Base-by-base conservation (phyloP, 306 rosid species). In the Corylus heterophylla region DNA sequence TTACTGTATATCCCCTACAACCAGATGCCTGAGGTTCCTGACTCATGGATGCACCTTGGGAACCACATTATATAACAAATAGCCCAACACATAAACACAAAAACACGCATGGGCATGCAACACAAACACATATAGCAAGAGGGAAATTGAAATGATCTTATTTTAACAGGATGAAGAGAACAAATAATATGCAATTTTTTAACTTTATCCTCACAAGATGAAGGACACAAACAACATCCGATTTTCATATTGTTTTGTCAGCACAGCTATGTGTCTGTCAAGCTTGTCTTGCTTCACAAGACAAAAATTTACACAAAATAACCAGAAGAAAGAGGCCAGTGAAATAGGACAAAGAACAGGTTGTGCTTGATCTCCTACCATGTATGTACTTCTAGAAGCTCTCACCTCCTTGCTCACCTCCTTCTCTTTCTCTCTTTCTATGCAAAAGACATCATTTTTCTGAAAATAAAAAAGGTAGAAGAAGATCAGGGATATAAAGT, bases 341-440 rank as follows among this genome's bases (percentile, higher is more conserved):
- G 64, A 78, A 66, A 80, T 74, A 76, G 80, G 71, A 84, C 83
- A 81, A 39, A 83, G 69, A 67, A 78, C 82, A 82, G 73, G 49
- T 69, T 80, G 83, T 76, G 71, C 82, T 78, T 71, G 35, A 62
- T 54, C 67, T 59, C 45, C 79, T 52, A 50, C 45, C 77, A 72
- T 35, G 29, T 20, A 72, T 35, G 29, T 20, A 29, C 68, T 66
- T 80, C 75, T 75, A 75, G 74, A 55, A 63, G 44, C 61, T 74
- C 75, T 64, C 51, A 14, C 16, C 47, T 75, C 55, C 73, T 69
- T 80, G 45, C 77, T 64, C 59, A 77, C 27, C 73, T 63, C 55
- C 25, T 29, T 58, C 75, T 78, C 80, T 76, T 83, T 48, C 47
- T 18, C 7, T 42, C 44, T 47, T 47, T 64, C 50, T 55, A 29